These are phyloP conservation scores for Lipomyces yamadae DNA, from an alignment of 805 yeast species.

Conservation along the genomic window DNA sequence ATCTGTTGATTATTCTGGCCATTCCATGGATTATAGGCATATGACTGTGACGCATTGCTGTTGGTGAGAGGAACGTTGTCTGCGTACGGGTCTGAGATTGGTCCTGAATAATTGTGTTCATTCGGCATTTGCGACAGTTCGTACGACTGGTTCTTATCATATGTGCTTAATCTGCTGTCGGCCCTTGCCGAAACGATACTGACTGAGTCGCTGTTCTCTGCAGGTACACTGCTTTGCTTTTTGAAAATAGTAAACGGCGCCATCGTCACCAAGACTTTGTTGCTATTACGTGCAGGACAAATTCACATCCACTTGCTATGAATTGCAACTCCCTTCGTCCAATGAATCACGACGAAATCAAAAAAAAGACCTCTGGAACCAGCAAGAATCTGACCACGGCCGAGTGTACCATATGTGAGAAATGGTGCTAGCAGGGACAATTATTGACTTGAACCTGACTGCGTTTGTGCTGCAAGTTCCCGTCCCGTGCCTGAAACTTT, in stretches of 20 bases:
- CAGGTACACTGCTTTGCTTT: neutral
- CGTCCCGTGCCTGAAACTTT: no score
- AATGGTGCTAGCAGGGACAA: no score
- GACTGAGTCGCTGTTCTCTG: neutral
- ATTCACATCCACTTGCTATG: no score
- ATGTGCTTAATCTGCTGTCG: constrained; percentile 8
- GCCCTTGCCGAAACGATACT: neutral
- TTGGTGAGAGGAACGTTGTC: constrained; percentile 31
- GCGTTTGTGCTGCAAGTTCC: no score
- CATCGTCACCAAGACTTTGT: neutral
- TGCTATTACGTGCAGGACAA: no score
- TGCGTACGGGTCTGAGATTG: constrained; percentile 30
- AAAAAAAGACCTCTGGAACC: neutral
- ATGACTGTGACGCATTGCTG: neutral
- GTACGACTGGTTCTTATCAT: constrained; percentile 19
- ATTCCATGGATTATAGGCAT: constrained; percentile 14
- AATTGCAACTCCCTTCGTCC: no score
- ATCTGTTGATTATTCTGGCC: constrained; percentile 3
- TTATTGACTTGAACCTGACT: no score
- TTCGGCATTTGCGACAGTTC: constrained; percentile 24
- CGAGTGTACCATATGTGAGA: no score
- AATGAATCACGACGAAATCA: neutral
- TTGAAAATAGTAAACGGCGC: neutral
- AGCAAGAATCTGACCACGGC: no score
- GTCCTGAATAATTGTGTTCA: constrained; percentile 16